Base-by-base conservation (phyloP, 208 protist species). In the Perkinsela sp. region DNA sequence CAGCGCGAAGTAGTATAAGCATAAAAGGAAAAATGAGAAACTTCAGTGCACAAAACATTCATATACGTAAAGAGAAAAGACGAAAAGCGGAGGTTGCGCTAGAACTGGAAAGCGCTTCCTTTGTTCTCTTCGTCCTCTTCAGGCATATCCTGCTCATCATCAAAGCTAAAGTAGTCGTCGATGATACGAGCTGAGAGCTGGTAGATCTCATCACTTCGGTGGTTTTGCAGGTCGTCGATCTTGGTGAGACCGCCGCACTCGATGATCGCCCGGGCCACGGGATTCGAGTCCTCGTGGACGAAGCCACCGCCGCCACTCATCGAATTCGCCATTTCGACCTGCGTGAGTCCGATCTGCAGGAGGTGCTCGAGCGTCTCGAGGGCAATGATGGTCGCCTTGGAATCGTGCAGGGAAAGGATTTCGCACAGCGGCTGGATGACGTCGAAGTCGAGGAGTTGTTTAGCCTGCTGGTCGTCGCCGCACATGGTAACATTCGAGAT, bases 361-460 rank as follows among this genome's bases (percentile, higher is more conserved):
- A 98, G 92, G 70, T 94, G 93, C 72, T 94, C 85, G n/a, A 98
- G 69, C 1, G 88, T 94, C 76, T 98, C 94, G 15, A 98, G 84
- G 0, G 90, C 82, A 0, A 98, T 86, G 16, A 72, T 86, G 28
- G 97, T 74, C 69, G 96, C 92, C 72, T 90, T 92, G 29, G 74
- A 28, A 68, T 97, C 94, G 71, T 78, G 77, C 29, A 78, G 78
- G 6, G 40, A 68, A 29, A 98, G 81, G n/a, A 94, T 70, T 40
- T 96, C 86, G 75, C 89, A 95, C 29, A 97, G 76, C n/a, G 83
- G 83, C 15, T 75, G 72, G 65, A 98, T 89, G 69, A 82, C 82
- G 57, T 83, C 88, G 65, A 88, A 78, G 31, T 84, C 73, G 0
- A 97, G 83, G 0, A 97, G 74, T 72, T 89, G 84, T 68, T 79